Evolutionary conservation across 1,284 basidiomycete genomes (phyloP).

Genomic region (Boletus smithii): DNA sequence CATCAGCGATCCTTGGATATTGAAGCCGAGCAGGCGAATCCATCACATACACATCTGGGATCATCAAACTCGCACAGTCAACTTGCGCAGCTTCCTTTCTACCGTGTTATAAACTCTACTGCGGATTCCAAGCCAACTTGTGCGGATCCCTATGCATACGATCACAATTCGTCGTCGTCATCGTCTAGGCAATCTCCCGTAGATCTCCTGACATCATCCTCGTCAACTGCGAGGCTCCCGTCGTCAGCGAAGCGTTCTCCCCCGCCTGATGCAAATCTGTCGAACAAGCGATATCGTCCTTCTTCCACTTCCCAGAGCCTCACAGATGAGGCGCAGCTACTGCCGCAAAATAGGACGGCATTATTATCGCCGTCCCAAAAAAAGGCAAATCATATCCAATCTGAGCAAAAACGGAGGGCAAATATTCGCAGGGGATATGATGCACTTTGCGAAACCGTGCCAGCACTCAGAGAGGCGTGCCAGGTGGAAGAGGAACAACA

Average conservation of each 20-base stretch:
- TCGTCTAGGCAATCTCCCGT: conserved; percentile 31
- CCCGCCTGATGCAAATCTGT: conserved; percentile 21
- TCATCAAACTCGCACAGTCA: conserved; percentile 3
- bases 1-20: conserved; percentile 14
- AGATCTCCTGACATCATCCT: conserved; percentile 19
- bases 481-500: conserved; percentile 50
- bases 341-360: conserved; percentile 24
- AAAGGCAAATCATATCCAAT: conserved; percentile 91
- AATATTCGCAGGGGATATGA: conserved; percentile 89
- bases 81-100: conserved; percentile 18
- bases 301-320: conserved; percentile 9
- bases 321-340: conserved; percentile 17
- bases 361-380: conserved; percentile 80
- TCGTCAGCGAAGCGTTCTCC: conserved; percentile 31
- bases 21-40: conserved; percentile 3
- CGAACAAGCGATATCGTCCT: conserved; percentile 38
- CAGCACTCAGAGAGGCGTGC: conserved; percentile 76
- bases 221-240: conserved; percentile 10
- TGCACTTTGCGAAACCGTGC: conserved; percentile 74
- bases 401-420: conserved; percentile 86
- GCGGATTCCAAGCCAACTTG: conserved; percentile 12
- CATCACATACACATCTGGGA: conserved; percentile 2
- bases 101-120: conserved; percentile 11
- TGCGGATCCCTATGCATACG: conserved; percentile 9
- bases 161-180: conserved; percentile 27